phyloP scores from a whole-genome alignment of 108 stramenopile genomes.

The Conticribra guillardii region DNA sequence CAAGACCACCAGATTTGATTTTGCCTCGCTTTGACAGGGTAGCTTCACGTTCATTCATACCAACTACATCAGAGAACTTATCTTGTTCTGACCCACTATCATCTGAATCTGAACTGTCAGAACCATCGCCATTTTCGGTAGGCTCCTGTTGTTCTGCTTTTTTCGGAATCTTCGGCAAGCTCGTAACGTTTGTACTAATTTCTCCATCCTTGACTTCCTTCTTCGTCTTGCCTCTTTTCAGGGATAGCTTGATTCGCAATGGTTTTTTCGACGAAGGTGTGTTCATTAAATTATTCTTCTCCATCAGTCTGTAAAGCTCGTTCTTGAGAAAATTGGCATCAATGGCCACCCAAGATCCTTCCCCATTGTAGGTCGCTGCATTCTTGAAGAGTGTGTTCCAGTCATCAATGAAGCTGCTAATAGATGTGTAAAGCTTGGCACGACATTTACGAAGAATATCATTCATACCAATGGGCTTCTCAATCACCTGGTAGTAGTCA shows the following conservation, averaged over 20 bases:
- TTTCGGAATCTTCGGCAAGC: too few species aligned
- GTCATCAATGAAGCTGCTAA: slow-evolving; percentile 73
- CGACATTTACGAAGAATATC: slow-evolving; percentile 85
- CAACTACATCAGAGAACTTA: background rate
- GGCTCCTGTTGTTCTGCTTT: background rate
- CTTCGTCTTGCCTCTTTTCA: slow-evolving; percentile 25
- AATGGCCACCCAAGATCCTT: slow-evolving; percentile 81
- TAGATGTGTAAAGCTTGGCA: slow-evolving; percentile 63
- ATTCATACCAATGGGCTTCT: slow-evolving; percentile 87
- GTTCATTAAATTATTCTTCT: slow-evolving; percentile 59
- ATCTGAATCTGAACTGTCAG: slow-evolving; percentile 12
- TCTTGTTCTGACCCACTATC: slow-evolving; percentile 9
- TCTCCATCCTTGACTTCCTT: background rate
- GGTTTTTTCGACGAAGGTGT: slow-evolving; percentile 23
- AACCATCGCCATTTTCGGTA: background rate
- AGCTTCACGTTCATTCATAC: slow-evolving; percentile 10
- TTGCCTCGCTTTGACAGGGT: slow-evolving; percentile 9
- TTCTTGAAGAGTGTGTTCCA: slow-evolving; percentile 86
- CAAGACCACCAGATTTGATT: slow-evolving; percentile 1
- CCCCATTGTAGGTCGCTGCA: slow-evolving; percentile 80
- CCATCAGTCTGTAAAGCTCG: slow-evolving; percentile 80
- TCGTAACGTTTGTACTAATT: background rate
- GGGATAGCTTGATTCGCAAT: slow-evolving; percentile 43
- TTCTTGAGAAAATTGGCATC: slow-evolving; percentile 68
- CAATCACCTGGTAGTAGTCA: slow-evolving; percentile 83